phyloP scores from a whole-genome alignment of 163 green algal genomes.

The Volvox carteri region DNA sequence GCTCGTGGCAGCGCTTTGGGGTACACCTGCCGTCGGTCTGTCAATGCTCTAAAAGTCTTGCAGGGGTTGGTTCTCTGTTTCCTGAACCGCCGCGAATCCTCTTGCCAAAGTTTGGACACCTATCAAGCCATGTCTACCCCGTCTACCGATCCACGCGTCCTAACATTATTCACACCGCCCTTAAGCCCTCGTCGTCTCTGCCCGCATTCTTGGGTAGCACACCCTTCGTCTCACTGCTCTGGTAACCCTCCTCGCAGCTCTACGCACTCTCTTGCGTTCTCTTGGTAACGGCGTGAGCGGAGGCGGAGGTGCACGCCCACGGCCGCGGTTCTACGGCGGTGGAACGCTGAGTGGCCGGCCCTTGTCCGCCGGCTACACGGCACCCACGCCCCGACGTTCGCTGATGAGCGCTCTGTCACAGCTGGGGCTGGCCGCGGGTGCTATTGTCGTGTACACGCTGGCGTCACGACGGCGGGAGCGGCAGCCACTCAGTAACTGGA shows the following conservation, averaged over 20 bases:
- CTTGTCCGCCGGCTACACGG: not conserved
- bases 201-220: not conserved
- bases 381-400: not conserved
- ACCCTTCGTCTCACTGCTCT: not conserved
- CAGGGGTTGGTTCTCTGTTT: too few species aligned
- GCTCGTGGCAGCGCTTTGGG: too few species aligned
- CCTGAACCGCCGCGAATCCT: too few species aligned
- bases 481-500: slow-evolving; percentile 34
- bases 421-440: slow-evolving; percentile 25
- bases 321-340: slow-evolving; percentile 44
- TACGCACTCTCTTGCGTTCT: not conserved
- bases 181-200: too few species aligned
- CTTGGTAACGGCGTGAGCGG: not conserved
- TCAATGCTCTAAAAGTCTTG: too few species aligned
- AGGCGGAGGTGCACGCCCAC: not conserved
- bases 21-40: too few species aligned
- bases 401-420: slow-evolving; percentile 22
- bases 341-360: slow-evolving; percentile 44
- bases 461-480: slow-evolving; percentile 4
- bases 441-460: not conserved
- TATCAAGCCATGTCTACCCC: too few species aligned
- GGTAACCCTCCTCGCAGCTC: not conserved
- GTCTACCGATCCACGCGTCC: too few species aligned
- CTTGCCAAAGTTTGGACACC: too few species aligned
- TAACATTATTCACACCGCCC: too few species aligned